Percentiles rank a stretch among this genome's conserved stretches.
Conservation (phyloP, 2,329 filamentous ascomycete species). For the Paecilomyces dactylethromorphus region DNA sequence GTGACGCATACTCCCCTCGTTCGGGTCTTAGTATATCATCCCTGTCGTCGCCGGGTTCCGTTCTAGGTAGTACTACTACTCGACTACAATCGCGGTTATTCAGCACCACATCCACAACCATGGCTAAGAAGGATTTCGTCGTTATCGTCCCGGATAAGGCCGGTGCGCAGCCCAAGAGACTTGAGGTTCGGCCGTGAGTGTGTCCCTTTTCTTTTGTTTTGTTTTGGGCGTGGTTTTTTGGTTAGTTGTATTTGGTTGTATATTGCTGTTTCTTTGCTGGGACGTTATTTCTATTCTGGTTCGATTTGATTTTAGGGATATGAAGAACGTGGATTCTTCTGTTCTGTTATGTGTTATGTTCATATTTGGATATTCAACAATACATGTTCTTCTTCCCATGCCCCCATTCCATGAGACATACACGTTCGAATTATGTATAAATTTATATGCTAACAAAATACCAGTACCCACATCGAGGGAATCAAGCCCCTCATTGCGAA, state of each 20-base stretch:
- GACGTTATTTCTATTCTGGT: not conserved
- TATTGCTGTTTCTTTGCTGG: not conserved
- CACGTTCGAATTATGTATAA: too few species aligned
- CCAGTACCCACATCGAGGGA: constrained; percentile 50
- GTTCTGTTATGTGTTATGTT: too few species aligned
- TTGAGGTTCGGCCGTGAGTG: constrained; percentile 40
- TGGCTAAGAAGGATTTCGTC: constrained; percentile 56
- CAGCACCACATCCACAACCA: constrained; percentile 13
- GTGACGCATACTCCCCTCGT: not conserved
- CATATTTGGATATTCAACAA: too few species aligned
- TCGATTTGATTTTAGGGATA: not conserved
- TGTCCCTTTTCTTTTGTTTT: not conserved
- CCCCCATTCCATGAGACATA: too few species aligned
- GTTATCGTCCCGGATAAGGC: constrained; percentile 63
- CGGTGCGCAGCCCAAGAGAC: constrained; percentile 52
- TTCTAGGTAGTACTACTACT: not conserved
- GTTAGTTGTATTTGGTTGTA: too few species aligned
- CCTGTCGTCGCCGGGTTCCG: too few species aligned
- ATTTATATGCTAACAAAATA: constrained; percentile 17
- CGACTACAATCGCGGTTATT: not conserved
- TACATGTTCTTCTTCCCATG: too few species aligned
- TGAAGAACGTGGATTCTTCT: too few species aligned
- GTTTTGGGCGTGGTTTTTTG: not conserved
- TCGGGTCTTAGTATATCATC: not conserved
- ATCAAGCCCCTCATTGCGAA: constrained; percentile 48